Conservation (phyloP, 129 eudicot species). For the Smallanthus sonchifolius region DNA sequence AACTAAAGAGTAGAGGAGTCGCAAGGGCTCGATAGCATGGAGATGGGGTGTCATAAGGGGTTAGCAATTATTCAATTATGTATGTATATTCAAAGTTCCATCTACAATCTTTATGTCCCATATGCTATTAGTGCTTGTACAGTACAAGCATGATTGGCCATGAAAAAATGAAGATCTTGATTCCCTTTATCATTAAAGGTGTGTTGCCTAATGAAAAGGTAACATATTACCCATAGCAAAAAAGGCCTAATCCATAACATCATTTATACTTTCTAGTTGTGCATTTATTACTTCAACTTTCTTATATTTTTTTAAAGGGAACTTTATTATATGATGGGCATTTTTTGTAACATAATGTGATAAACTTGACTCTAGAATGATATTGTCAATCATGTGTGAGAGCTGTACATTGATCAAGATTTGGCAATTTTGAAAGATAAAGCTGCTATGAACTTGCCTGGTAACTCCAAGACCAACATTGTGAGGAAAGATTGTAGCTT, state of each 20-base stretch:
- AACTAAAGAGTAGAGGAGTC: no score
- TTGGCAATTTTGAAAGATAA: constrained; percentile 2
- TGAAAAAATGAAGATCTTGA: neutral
- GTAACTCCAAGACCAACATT: constrained; percentile 58
- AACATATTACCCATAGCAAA: constrained; percentile 1
- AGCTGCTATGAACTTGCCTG: constrained; percentile 38
- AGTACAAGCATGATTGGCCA: constrained; percentile 13
- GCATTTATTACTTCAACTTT: neutral
- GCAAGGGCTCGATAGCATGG: no score
- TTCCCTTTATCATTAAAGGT: neutral
- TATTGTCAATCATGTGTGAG: neutral
- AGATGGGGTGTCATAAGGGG: constrained; percentile 19
- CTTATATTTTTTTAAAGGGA: no score
- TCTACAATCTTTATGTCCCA: constrained; percentile 7
- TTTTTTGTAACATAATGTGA: neutral
- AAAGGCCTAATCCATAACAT: neutral
- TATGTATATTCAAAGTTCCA: neutral
- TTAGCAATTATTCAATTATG: neutral
- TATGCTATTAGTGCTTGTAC: constrained; percentile 1
- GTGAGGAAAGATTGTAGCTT: constrained; percentile 45
- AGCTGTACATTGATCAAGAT: constrained; percentile 9
- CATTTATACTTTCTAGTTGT: neutral
- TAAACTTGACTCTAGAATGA: neutral
- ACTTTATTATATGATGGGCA: neutral
- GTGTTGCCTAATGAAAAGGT: neutral